phyloP scores from a whole-genome alignment of 164 flowering plant genomes.

The Nymphaea colorata region DNA sequence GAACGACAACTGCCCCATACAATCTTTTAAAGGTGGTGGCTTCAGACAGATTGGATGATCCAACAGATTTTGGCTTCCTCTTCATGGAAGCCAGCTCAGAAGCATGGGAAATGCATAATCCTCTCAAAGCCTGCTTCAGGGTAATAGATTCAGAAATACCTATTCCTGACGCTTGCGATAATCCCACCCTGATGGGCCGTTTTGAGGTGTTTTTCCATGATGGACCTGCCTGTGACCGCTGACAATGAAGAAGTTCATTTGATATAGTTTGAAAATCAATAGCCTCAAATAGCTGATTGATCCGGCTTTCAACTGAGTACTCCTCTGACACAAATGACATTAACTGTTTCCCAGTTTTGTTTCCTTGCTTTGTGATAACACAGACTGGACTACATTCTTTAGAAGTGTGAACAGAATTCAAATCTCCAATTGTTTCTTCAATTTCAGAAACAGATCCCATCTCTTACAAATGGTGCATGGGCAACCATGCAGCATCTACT shows the following conservation, averaged over 20 bases:
- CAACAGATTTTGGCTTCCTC: constrained; percentile 40
- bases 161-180: constrained; percentile 42
- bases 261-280: constrained; percentile 28
- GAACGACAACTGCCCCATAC: constrained; percentile 48
- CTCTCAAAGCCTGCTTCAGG: constrained; percentile 85
- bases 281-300: constrained; percentile 52
- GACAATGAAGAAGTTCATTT: constrained; percentile 3
- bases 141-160: constrained; percentile 65
- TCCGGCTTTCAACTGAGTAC: constrained; percentile 46
- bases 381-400: constrained; percentile 13
- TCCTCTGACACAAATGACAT: neutral
- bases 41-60: constrained; percentile 35
- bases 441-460: constrained; percentile 54
- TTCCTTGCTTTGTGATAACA: constrained; percentile 14
- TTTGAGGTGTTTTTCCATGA: constrained; percentile 44
- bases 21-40: constrained; percentile 46
- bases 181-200: constrained; percentile 48
- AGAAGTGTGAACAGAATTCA: constrained; percentile 11
- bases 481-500: neutral
- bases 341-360: neutral
- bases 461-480: neutral
- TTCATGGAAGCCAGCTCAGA: constrained; percentile 90
- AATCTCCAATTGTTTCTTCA: constrained; percentile 40
- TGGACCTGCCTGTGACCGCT: constrained; percentile 6
- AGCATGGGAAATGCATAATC: constrained; percentile 84